Evolutionary conservation across 1,139 yeast species (phyloP), one percentile per base, ranked within the genome.

Genomic region (Debaryomycetaceae sp.): DNA sequence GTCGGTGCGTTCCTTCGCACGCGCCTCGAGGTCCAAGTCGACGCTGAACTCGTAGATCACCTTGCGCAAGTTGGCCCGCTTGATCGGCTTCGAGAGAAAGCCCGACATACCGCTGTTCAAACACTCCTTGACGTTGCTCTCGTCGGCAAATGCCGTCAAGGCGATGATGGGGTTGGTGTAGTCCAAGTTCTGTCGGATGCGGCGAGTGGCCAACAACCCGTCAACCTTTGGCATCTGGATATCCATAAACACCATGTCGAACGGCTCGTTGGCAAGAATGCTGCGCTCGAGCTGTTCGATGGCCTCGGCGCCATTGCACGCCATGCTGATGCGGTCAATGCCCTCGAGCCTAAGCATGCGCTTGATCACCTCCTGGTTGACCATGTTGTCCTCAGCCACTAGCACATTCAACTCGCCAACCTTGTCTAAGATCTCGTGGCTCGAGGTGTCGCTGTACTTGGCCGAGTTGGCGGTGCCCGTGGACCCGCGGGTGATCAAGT

Each of bases 221-320:
- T 88, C 95, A 43, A 85, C 70, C 44, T 75, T 78, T 2, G 97
- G 98, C 98, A 91, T 91, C 55, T 88, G 96, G 31, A 91, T 86
- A 58, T 91, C 98, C 97, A 91, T 89, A 49, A 91, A 83, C 5
- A 91, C 75, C 33, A 91, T 58, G 46, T 84, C 91, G 52, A 69
- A 86, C 16, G 53, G 45, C 12, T 57, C 56, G 17, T 59, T 54
- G 11, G 48, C 46, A 12, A 58, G 67, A 34, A 65, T 60, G 4
- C 79, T 65, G 23, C 67, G 69, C 40, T 72, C 69, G 2, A 84
- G 79, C 32, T 66, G 61, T 17, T 75, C 77, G 26, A 85, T 77
- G 0, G 95, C 96, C 44, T 83, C 93, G 27, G 77, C 80, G n/a
- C 98, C 98, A 54, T 89, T 91, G 38, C 81, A 73, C 1, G 95